Evolutionary conservation across 768 basidiomycete species (phyloP), one percentile per base, ranked within the genome.

Genomic region (Podaxis sp.): DNA sequence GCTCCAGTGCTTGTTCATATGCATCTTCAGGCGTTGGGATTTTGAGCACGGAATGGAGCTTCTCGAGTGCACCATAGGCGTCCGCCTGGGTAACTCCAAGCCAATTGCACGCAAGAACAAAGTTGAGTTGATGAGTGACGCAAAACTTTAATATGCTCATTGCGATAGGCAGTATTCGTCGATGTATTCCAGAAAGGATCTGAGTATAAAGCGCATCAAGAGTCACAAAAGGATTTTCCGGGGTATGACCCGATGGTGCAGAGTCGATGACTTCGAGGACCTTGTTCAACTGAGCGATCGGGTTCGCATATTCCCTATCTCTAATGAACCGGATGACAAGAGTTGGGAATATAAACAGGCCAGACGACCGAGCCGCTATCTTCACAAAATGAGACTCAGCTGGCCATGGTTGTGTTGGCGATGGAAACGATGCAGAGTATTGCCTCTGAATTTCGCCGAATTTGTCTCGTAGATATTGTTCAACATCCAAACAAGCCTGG

Each of bases 291-390:
- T 49, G 47, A 17, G 12, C 7, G 3, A 41, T 38, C 4, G 63
- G 58, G 9, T 57, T 24, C n/a, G 47, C 17, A 19, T n/a, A 49
- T 17, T 24, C 22, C 22, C 17, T 11, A 7, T 65, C 64, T 9
- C 55, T 67, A 37, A 72, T 61, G 61, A 66, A 72, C n/a, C 67
- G 66, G 7, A 71, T 46, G 38, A 67, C 65, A 13, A 67, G 68
- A 1, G 68, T 64, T 1, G 64, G 66, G 29, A 71, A 74, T 33
- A 74, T 68, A 51, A 72, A 72, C 50, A 67, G 67, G 11, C 71
- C 69, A 1, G 66, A 68, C 6, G 72, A 66, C 22, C 65, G 68
- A 6, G 65, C 13, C 0, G 67, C 65, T 2, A 74, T 61, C 0
- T 19, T n/a, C 13, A 65, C 29, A 3, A 69, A 50, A 4, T 62